phyloP scores from a whole-genome alignment of 176 grass and related monocot species.

The Secale cereale region DNA sequence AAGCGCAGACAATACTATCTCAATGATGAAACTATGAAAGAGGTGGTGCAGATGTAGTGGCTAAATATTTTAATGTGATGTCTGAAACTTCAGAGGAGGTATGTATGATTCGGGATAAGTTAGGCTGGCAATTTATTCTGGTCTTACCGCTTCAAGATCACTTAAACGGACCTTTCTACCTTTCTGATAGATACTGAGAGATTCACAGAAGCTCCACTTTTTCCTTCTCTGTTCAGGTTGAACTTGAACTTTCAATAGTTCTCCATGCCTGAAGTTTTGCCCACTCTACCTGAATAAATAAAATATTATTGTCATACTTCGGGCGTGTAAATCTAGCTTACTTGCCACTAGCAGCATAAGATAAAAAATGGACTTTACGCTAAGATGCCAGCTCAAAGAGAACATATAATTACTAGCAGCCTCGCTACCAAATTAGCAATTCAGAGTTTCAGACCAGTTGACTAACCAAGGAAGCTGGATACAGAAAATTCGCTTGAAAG shows the following conservation, averaged over 20 bases:
- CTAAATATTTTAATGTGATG: neutral
- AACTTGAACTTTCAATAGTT: neutral
- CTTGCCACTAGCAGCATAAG: neutral
- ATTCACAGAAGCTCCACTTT: neutral
- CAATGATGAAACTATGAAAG: neutral
- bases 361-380: neutral
- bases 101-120: conserved; percentile 5
- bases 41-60: neutral
- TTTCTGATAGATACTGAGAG: neutral
- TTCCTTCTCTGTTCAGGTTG: neutral
- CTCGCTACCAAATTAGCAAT: neutral
- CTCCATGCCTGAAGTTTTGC: neutral
- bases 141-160: conserved; percentile 20
- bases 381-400: neutral
- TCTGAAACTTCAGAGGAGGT: conserved; percentile 24
- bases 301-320: neutral
- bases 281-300: neutral
- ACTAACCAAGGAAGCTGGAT: neutral
- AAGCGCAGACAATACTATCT: neutral
- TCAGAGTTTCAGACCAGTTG: neutral
- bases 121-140: conserved; percentile 13
- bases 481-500: neutral
- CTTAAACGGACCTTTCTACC: neutral
- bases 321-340: neutral
- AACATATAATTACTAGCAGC: neutral